phyloP scores from a whole-genome alignment of 495 filamentous ascomycete species.

The Paragyromitra xinjiangensis region DNA sequence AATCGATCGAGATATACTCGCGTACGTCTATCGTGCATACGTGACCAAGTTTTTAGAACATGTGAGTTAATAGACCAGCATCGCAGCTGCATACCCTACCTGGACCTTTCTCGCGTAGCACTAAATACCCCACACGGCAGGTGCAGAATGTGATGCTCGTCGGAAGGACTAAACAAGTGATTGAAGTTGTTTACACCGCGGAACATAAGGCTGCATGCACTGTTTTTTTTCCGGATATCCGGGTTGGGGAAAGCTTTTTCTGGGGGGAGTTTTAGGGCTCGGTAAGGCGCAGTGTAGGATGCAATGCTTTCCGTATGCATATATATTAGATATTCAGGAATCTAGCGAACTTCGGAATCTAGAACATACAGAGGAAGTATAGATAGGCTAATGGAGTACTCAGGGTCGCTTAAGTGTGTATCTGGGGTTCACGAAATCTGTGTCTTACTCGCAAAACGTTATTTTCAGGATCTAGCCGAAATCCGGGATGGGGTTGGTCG shows the following conservation, averaged over 20 bases:
- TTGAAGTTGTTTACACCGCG: neutral
- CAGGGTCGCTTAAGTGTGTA: neutral
- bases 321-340: neutral
- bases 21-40: slow-evolving; percentile 35
- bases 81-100: slow-evolving; percentile 10
- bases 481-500: neutral
- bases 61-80: slow-evolving; percentile 13
- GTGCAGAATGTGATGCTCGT: neutral
- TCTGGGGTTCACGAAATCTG: neutral
- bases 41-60: slow-evolving; percentile 4
- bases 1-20: slow-evolving; percentile 24
- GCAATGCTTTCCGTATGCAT: slow-evolving; percentile 9
- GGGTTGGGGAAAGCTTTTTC: neutral
- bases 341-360: slow-evolving; percentile 10
- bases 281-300: neutral
- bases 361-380: neutral
- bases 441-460: neutral
- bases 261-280: neutral
- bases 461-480: neutral
- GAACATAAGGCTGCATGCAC: slow-evolving; percentile 14
- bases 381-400: slow-evolving; percentile 1
- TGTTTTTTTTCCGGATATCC: neutral
- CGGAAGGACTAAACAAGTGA: slow-evolving; percentile 19
- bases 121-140: slow-evolving; percentile 26
- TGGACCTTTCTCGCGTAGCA: slow-evolving; percentile 24